A percentile compares a stretch with the other conserved stretches of the same genome.
phyloP scores from a whole-genome alignment of 805 yeast species.

The Candida lessepsii region DNA sequence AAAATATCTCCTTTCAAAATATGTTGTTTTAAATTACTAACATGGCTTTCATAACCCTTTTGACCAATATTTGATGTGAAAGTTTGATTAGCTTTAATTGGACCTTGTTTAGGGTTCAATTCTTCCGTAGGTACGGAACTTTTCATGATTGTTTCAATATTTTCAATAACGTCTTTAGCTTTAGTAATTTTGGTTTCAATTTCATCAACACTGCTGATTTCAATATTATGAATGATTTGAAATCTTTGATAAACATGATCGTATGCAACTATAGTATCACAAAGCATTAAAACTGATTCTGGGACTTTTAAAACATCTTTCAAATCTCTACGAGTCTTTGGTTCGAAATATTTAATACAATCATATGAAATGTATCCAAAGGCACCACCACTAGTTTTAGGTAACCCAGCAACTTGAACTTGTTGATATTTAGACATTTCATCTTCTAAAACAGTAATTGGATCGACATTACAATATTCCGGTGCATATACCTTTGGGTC shows the following conservation, averaged over 20 bases:
- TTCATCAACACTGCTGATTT: slow-evolving; percentile 30
- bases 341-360: slow-evolving; percentile 96
- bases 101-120: slow-evolving; percentile 70
- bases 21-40: slow-evolving; percentile 68
- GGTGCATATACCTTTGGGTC: slow-evolving; percentile 30
- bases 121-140: slow-evolving; percentile 42
- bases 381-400: slow-evolving; percentile 91
- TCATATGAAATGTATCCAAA: slow-evolving; percentile 95
- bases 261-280: slow-evolving; percentile 84
- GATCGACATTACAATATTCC: slow-evolving; percentile 63
- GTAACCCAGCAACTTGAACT: slow-evolving; percentile 78
- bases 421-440: slow-evolving; percentile 67
- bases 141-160: slow-evolving; percentile 49
- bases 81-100: slow-evolving; percentile 62
- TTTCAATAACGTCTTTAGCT: slow-evolving; percentile 60
- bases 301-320: slow-evolving; percentile 84
- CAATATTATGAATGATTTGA: slow-evolving; percentile 82
- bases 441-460: slow-evolving; percentile 67
- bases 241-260: slow-evolving; percentile 94
- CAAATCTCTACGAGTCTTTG: slow-evolving; percentile 72
- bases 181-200: slow-evolving; percentile 47
- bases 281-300: slow-evolving; percentile 88
- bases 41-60: slow-evolving; percentile 88
- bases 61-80: slow-evolving; percentile 91
- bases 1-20: slow-evolving; percentile 90